Evolutionary conservation across 148 eudicot species (phyloP).

Genomic region (Dysphania ambrosioides): DNA sequence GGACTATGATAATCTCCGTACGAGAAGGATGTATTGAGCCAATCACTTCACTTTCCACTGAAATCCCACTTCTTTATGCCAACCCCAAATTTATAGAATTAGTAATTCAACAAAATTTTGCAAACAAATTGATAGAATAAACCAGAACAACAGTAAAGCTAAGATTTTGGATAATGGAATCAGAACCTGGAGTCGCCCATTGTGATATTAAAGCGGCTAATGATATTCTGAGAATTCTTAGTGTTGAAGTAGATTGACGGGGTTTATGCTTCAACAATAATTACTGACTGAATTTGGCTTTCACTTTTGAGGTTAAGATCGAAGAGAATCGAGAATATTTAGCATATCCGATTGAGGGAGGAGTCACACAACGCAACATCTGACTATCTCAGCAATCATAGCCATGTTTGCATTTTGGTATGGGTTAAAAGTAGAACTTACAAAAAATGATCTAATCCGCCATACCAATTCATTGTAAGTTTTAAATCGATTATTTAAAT

Average conservation of each 20-base stretch:
- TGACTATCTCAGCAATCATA: too few species aligned
- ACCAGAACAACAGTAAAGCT: conserved; percentile 44
- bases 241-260: neutral
- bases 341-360: too few species aligned
- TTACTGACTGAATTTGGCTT: neutral
- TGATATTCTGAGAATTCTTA: neutral
- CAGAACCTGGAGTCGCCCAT: conserved; percentile 36
- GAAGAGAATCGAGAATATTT: too few species aligned
- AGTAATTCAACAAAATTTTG: neutral
- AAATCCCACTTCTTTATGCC: conserved; percentile 8
- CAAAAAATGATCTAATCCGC: too few species aligned
- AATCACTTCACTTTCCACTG: conserved; percentile 12
- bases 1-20: conserved; percentile 29
- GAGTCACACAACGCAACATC: too few species aligned
- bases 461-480: too few species aligned
- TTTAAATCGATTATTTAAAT: too few species aligned
- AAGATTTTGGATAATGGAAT: neutral
- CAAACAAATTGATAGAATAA: too few species aligned
- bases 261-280: neutral
- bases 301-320: conserved; percentile 3
- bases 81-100: too few species aligned
- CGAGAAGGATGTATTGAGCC: conserved; percentile 7
- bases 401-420: too few species aligned
- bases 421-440: too few species aligned
- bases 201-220: neutral